phyloP scores from a whole-genome alignment of 495 filamentous ascomycete species.

The Aspergillus mulundensis region DNA sequence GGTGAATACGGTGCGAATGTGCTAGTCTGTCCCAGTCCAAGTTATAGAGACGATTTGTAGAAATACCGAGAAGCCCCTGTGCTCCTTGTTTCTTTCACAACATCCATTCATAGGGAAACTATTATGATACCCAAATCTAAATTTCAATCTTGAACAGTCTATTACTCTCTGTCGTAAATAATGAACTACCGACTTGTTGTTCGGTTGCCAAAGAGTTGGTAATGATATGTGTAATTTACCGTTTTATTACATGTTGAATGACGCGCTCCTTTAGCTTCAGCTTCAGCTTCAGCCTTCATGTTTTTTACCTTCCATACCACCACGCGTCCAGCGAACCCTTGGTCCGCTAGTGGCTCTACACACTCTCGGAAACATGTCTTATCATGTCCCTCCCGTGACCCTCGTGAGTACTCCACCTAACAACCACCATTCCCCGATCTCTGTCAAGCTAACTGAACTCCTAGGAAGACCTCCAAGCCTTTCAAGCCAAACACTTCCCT shows the following conservation, averaged over 20 bases:
- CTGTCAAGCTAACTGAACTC: slow-evolving; percentile 14
- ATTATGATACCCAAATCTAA: too few relatives aligned
- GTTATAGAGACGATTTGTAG: too few relatives aligned
- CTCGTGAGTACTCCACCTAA: slow-evolving; percentile 35
- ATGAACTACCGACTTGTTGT: too few relatives aligned
- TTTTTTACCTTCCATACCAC: background rate
- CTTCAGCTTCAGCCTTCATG: background rate
- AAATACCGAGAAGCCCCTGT: background rate
- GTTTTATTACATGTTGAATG: background rate
- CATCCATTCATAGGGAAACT: background rate
- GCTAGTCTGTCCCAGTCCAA: too few relatives aligned
- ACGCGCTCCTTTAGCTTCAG: background rate
- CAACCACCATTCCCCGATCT: background rate
- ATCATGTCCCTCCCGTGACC: slow-evolving; percentile 46
- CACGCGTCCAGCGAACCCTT: background rate
- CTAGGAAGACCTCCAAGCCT: slow-evolving; percentile 69
- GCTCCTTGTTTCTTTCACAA: background rate
- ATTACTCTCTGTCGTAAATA: too few relatives aligned
- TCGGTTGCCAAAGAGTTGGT: too few relatives aligned
- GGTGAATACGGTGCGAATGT: too few relatives aligned
- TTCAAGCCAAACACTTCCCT: slow-evolving; percentile 64
- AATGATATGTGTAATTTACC: background rate
- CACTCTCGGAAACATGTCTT: slow-evolving; percentile 10
- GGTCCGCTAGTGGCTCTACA: background rate
- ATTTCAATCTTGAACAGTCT: too few relatives aligned